A percentile compares a stretch with the other conserved stretches of the same genome.
Conservation (phyloP, 495 filamentous ascomycete species). For the Ramalina intermedia region DNA sequence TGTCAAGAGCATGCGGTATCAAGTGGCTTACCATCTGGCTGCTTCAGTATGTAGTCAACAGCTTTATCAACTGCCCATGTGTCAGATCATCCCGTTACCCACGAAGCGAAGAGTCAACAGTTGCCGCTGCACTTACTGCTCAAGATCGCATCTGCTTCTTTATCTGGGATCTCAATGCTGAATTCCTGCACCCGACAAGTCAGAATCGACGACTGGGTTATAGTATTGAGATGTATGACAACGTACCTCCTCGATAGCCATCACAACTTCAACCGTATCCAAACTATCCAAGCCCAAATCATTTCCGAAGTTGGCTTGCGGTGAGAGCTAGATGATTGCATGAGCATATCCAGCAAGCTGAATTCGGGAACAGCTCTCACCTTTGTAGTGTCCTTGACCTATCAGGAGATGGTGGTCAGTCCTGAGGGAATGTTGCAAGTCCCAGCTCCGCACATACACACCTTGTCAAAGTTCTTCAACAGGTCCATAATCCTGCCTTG, state of each 20-base stretch:
- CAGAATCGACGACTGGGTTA: slow-evolving; percentile 1
- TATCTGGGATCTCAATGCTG: slow-evolving; percentile 99
- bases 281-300: slow-evolving; percentile 93
- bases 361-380: slow-evolving; percentile 30
- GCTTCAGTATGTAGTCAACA: slow-evolving; percentile 84
- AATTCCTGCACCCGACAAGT: slow-evolving; percentile 58
- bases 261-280: slow-evolving; percentile 97
- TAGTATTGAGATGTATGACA: too few species aligned
- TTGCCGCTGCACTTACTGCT: slow-evolving; percentile 53
- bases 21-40: slow-evolving; percentile 59
- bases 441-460: slow-evolving; percentile 27
- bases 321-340: slow-evolving; percentile 47
- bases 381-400: slow-evolving; percentile 66
- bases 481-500: slow-evolving; percentile 87
- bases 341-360: neutral
- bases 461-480: slow-evolving; percentile 94
- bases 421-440: slow-evolving; percentile 2
- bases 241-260: slow-evolving; percentile 96
- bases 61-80: slow-evolving; percentile 68
- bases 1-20: neutral
- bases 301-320: slow-evolving; percentile 78
- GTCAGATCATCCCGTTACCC: neutral
- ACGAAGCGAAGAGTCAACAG: too few species aligned
- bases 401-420: slow-evolving; percentile 15
- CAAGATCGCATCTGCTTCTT: slow-evolving; percentile 93